Conservation (phyloP, 352 stramenopile species). For the Globisporangium spiculum region DNA sequence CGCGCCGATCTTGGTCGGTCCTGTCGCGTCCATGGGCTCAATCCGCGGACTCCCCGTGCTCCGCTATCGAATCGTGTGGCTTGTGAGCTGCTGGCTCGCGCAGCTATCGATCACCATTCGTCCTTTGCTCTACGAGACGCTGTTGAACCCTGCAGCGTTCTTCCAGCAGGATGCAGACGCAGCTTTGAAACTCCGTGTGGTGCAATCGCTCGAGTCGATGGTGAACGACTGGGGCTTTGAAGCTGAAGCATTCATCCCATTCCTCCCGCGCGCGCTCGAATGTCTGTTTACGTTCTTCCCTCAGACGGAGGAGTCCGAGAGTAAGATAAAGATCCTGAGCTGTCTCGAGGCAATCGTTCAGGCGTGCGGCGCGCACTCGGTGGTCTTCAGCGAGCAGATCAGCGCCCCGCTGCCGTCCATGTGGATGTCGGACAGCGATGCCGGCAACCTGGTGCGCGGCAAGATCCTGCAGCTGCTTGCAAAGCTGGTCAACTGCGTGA, state of each 20-base stretch:
- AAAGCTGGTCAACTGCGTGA: constrained; percentile 59
- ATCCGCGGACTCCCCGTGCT: constrained; percentile 62
- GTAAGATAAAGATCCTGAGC: constrained; percentile 74
- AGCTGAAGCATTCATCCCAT: constrained; percentile 61
- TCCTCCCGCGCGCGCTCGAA: constrained; percentile 53
- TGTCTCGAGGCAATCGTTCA: constrained; percentile 75
- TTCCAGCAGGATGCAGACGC: constrained; percentile 40
- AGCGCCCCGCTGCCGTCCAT: constrained; percentile 64
- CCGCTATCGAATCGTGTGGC: constrained; percentile 77
- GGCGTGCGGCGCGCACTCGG: constrained; percentile 48
- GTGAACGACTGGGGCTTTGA: constrained; percentile 83
- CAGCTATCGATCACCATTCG: constrained; percentile 69
- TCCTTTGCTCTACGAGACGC: constrained; percentile 73
- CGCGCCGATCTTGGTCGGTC: constrained; percentile 59
- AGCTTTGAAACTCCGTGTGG: constrained; percentile 64
- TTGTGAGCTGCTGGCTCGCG: constrained; percentile 84
- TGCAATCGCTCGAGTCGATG: constrained; percentile 81
- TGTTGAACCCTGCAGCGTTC: constrained; percentile 46
- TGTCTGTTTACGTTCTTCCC: constrained; percentile 73
- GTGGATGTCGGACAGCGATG: constrained; percentile 67
- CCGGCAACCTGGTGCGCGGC: constrained; percentile 74
- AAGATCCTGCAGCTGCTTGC: constrained; percentile 81
- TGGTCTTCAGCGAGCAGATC: constrained; percentile 58
- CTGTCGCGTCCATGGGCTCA: constrained; percentile 28
- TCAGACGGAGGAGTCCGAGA: constrained; percentile 58